Conservation (phyloP, 345 rosid genomes). For the Lagerstroemia speciosa region DNA sequence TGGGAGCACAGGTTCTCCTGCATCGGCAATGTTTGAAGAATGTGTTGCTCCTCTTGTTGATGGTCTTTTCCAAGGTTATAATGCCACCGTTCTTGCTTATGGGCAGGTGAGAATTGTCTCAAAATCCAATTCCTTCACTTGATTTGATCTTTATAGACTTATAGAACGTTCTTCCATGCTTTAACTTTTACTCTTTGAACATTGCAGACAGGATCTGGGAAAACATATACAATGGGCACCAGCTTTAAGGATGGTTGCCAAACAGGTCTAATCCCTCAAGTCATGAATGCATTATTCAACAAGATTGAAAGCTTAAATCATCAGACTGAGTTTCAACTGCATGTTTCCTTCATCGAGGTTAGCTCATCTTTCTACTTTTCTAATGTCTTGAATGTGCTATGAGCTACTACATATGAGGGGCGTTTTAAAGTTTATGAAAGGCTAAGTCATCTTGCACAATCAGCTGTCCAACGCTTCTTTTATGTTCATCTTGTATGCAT, state of each 20-base stretch:
- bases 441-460: not conserved
- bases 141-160: not conserved
- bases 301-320: slow-evolving; percentile 73
- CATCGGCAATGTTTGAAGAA: slow-evolving; percentile 84
- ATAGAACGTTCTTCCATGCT: not conserved
- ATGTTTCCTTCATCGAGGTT: slow-evolving; percentile 97
- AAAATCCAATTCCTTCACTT: slow-evolving; percentile 2
- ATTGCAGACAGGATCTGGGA: slow-evolving; percentile 94
- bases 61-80: slow-evolving; percentile 97
- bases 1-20: slow-evolving; percentile 74
- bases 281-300: slow-evolving; percentile 74
- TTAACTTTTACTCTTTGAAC: slow-evolving; percentile 12
- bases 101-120: slow-evolving; percentile 63
- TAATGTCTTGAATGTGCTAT: not conserved
- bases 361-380: slow-evolving; percentile 6
- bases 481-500: not conserved
- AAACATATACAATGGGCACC: slow-evolving; percentile 99
- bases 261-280: slow-evolving; percentile 79
- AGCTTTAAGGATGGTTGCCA: slow-evolving; percentile 73
- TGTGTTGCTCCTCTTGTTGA: slow-evolving; percentile 78
- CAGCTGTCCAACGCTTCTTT: not conserved
- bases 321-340: slow-evolving; percentile 76
- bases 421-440: not conserved
- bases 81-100: slow-evolving; percentile 98
- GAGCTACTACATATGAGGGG: no score